Conservation (phyloP, 345 rosid species). For the Salix arbutifolia region DNA sequence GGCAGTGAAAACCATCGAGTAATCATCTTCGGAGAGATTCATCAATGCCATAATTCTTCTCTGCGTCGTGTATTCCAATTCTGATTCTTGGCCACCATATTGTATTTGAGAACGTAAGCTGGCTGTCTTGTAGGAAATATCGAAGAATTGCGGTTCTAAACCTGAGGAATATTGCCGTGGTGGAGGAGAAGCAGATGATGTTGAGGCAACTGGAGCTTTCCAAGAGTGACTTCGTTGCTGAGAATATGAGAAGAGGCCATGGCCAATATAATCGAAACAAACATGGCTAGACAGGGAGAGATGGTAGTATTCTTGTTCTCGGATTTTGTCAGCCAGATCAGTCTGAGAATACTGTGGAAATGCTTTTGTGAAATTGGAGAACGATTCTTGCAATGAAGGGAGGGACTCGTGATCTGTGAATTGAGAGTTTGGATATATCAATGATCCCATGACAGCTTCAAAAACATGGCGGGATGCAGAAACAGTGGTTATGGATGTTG, state of each 20-base stretch:
- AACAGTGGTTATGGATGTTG: neutral
- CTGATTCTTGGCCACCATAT: conserved; percentile 41
- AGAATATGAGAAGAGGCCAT: conserved; percentile 73
- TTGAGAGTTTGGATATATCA: conserved; percentile 34
- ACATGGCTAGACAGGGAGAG: conserved; percentile 47
- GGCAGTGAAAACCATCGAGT: conserved; percentile 58
- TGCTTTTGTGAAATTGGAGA: conserved; percentile 38
- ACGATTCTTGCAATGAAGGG: conserved; percentile 54
- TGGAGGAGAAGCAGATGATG: conserved; percentile 27
- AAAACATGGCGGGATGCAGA: conserved; percentile 41
- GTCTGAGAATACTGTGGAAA: conserved; percentile 57
- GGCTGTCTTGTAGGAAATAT: conserved; percentile 45
- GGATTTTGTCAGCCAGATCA: conserved; percentile 51
- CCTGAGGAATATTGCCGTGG: neutral
- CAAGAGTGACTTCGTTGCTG: conserved; percentile 25
- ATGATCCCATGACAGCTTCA: conserved; percentile 36
- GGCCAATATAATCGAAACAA: conserved; percentile 58
- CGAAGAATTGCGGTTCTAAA: conserved; percentile 31
- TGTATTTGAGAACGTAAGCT: conserved; percentile 37
- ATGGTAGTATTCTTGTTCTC: conserved; percentile 58
- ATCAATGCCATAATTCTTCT: conserved; percentile 59
- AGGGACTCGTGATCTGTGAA: conserved; percentile 90
- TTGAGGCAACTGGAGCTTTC: conserved; percentile 10
- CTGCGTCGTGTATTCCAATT: conserved; percentile 39
- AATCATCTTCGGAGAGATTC: conserved; percentile 74